phyloP scores from a whole-genome alignment of 768 basidiomycete species.

The Phanerodontia chrysosporium region DNA sequence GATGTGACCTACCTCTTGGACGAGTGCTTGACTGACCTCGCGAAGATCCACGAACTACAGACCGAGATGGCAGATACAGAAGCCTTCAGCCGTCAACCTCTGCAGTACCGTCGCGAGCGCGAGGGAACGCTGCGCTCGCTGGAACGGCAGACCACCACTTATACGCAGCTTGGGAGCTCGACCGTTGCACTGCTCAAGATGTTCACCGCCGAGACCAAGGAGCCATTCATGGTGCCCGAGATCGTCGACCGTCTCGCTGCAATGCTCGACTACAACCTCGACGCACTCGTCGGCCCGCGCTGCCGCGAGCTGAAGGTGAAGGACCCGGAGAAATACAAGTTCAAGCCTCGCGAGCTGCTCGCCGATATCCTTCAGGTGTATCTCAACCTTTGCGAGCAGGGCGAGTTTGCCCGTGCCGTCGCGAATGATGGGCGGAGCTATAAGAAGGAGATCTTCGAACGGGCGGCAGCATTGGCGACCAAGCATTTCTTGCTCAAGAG shows the following conservation, averaged over 20 bases:
- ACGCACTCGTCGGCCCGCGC: slow-evolving; percentile 82
- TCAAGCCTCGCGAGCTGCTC: slow-evolving; percentile 78
- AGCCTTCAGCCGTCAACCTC: slow-evolving; percentile 63
- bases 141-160: slow-evolving; percentile 81
- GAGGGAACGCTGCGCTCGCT: slow-evolving; percentile 73
- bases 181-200: slow-evolving; percentile 89
- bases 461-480: slow-evolving; percentile 64
- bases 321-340: slow-evolving; percentile 84
- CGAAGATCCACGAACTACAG: slow-evolving; percentile 85
- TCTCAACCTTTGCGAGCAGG: slow-evolving; percentile 78
- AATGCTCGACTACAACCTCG: slow-evolving; percentile 93
- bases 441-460: slow-evolving; percentile 74
- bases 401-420: slow-evolving; percentile 78
- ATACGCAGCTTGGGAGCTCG: slow-evolving; percentile 81
- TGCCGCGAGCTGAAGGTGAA: slow-evolving; percentile 83
- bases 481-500: slow-evolving; percentile 61
- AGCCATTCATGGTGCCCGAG: slow-evolving; percentile 93
- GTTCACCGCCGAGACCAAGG: slow-evolving; percentile 88
- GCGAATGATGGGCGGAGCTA: slow-evolving; percentile 96
- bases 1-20: slow-evolving; percentile 98
- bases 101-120: slow-evolving; percentile 78
- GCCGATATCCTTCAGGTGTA: slow-evolving; percentile 88
- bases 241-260: slow-evolving; percentile 94
- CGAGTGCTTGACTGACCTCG: slow-evolving; percentile 85
- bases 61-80: slow-evolving; percentile 74